phyloP scores from a whole-genome alignment of 2,329 filamentous ascomycete species.

The Eurotiales sp. region DNA sequence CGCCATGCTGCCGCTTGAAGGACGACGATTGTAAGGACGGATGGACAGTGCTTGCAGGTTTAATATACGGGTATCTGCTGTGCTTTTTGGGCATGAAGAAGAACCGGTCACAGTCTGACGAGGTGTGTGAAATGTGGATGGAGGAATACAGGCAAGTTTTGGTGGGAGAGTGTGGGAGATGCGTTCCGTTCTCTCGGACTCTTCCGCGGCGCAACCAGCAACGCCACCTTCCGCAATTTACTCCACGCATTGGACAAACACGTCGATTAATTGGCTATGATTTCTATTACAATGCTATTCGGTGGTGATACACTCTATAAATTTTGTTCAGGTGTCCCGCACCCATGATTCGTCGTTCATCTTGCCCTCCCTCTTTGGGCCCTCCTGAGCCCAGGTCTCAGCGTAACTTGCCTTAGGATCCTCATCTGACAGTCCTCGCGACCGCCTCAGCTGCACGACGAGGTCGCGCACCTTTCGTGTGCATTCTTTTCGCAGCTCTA shows the following conservation, averaged over 20 bases:
- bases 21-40: slow-evolving; percentile 33
- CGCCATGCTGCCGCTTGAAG: slow-evolving; percentile 26
- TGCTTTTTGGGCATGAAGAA: slow-evolving; percentile 48
- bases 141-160: too few species aligned
- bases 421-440: slow-evolving; percentile 71
- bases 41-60: slow-evolving; percentile 39
- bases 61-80: slow-evolving; percentile 34
- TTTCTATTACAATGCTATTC: neutral
- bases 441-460: slow-evolving; percentile 71
- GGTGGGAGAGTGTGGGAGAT: too few species aligned
- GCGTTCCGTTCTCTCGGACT: too few species aligned
- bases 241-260: neutral
- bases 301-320: slow-evolving; percentile 6
- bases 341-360: slow-evolving; percentile 61
- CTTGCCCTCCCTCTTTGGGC: slow-evolving; percentile 50
- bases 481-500: slow-evolving; percentile 73
- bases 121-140: neutral
- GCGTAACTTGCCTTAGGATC: slow-evolving; percentile 72
- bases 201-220: too few species aligned
- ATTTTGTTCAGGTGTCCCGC: slow-evolving; percentile 48
- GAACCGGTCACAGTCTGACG: slow-evolving; percentile 11
- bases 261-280: neutral
- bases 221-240: slow-evolving; percentile 4
- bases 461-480: slow-evolving; percentile 73
- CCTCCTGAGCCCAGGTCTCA: slow-evolving; percentile 71